Base-by-base conservation (phyloP, 2,329 filamentous ascomycete species). In the Fusarium lateritium region DNA sequence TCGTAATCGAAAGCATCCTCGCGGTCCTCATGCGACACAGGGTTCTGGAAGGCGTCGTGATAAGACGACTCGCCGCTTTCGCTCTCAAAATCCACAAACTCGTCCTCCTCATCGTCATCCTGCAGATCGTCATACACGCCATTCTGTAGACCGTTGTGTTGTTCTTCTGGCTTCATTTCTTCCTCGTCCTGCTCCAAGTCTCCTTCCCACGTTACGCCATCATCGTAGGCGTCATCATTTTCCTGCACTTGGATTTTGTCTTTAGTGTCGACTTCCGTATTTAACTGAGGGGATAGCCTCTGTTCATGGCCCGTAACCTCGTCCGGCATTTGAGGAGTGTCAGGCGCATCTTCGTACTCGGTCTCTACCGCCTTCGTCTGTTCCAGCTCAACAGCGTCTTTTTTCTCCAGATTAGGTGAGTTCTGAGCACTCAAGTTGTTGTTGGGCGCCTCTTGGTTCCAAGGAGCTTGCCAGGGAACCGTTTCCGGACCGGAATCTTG, bases 1-100 rank as follows among this genome's bases (percentile, higher is more conserved):
- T 97, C 93, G 67, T 98, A 98, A 78, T 98, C 95, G 75, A 98
- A 98, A 2, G 94, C 94, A 78, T 98, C 95, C 70, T 94, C 91
- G 21, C 95, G 92, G 78, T 98, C 94, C 80, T 98, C 95, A 75
- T 98, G 95, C 1, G 94, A 93, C 7, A 92, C 81, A 10, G 86
- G 85, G 52, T 88, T 85, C 56, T 88, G 84, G 47, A 85, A 77
- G 0, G 85, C 82, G 71, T 90, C 89, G 72, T 91, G 88, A 73
- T 92, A 90, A 8, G 90, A 82, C 14, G 87, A 87, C 54, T 89
- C 85, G 72, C 88, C 83, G 67, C 89, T 89, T 72, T 93, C 90
- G 72, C 90, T 91, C 22, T 83, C 83, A 31, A 81, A 83, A 45
- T 79, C 81, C 21, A 70, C 71, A 42, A 75, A 75, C 42, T 79